These are phyloP conservation scores for Leucoagaricus sp. DNA, from an alignment of 1,284 basidiomycete species.

Conservation along the genomic window DNA sequence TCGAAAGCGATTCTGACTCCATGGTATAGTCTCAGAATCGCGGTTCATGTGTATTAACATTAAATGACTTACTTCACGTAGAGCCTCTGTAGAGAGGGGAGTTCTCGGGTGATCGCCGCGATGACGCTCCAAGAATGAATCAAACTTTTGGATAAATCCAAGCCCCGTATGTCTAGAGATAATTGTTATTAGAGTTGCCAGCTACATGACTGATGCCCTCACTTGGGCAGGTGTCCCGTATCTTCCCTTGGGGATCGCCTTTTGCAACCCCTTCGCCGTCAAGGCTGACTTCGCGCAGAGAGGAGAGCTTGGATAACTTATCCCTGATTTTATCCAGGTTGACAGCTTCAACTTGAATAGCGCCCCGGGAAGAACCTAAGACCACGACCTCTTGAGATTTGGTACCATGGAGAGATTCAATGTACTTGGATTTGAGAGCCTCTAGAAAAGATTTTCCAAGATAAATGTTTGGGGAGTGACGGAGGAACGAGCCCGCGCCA, in stretches of 20 bases:
- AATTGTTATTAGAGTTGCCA: slow-evolving; percentile 1
- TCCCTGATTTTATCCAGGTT: slow-evolving; percentile 76
- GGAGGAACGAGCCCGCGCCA: slow-evolving; percentile 76
- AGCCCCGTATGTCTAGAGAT: slow-evolving; percentile 67
- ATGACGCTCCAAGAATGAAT: slow-evolving; percentile 75
- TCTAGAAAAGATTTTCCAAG: slow-evolving; percentile 74
- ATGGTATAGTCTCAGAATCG: slow-evolving; percentile 19
- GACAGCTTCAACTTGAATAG: slow-evolving; percentile 87
- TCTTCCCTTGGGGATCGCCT: slow-evolving; percentile 54
- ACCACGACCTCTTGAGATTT: slow-evolving; percentile 59
- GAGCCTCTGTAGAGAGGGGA: slow-evolving; percentile 67
- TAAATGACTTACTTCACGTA: slow-evolving; percentile 69
- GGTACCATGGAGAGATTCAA: slow-evolving; percentile 58
- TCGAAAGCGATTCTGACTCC: slow-evolving; percentile 62
- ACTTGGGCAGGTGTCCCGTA: slow-evolving; percentile 70
- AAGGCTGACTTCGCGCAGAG: slow-evolving; percentile 77
- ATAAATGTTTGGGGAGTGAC: slow-evolving; percentile 56
- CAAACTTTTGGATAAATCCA: slow-evolving; percentile 85
- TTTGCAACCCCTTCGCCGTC: slow-evolving; percentile 67
- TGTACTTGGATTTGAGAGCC: slow-evolving; percentile 78
- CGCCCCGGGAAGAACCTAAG: slow-evolving; percentile 80
- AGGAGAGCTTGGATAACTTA: slow-evolving; percentile 68
- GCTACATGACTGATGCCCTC: slow-evolving; percentile 31
- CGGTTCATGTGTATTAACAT: slow-evolving; percentile 7
- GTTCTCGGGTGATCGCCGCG: slow-evolving; percentile 61